Evolutionary conservation across 352 stramenopile species (phyloP), one percentile per base, ranked within the genome.

Genomic region (Phytophthora brassicae): DNA sequence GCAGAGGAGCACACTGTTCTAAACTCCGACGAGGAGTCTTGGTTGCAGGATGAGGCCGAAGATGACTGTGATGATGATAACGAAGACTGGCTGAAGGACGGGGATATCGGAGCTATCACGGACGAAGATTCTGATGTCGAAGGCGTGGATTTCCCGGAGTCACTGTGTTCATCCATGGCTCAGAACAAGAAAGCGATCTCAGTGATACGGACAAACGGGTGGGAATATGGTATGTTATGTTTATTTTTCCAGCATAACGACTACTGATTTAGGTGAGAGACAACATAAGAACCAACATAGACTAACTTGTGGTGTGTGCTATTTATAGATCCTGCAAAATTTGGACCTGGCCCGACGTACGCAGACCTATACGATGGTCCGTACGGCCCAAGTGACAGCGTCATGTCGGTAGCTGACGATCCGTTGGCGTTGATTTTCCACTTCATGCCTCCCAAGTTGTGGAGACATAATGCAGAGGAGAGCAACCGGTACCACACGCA

Each of bases 381-480:
- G 5, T 64, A 57, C 26, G 38, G 56, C 35, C 36, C 56, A 17
- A 46, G 19, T 14, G 38, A 50, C 7, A 64, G 48, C 20, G 55
- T 46, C 0, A n/a, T 63, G 17, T 3, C 0, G 0, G 20, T 64
- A 6, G 46, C 31, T 0, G 42, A 60, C 4, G 23, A 53, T 14
- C 48, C 57, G 5, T 22, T 60, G 19, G 57, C 48, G 4, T 42
- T 60, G 5, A 28, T 65, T 11, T 65, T 59, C 23, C 58, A 58
- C 16, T 64, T 65, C 16, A 36, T 65, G 29, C 39, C 48, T 4
- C 47, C 47, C 2, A 51, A 51, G 16, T 8, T 64, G 22, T 56
- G 56, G 56, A 14, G 2, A 1, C 56, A 64, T 7, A 50, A 57
- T 33, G 46, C 56, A 13, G 13, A 35, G 6, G 54, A 61, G 13